Evolutionary conservation across 139 green algal species (phyloP).

Genomic region (Ostreobium quekettii): DNA sequence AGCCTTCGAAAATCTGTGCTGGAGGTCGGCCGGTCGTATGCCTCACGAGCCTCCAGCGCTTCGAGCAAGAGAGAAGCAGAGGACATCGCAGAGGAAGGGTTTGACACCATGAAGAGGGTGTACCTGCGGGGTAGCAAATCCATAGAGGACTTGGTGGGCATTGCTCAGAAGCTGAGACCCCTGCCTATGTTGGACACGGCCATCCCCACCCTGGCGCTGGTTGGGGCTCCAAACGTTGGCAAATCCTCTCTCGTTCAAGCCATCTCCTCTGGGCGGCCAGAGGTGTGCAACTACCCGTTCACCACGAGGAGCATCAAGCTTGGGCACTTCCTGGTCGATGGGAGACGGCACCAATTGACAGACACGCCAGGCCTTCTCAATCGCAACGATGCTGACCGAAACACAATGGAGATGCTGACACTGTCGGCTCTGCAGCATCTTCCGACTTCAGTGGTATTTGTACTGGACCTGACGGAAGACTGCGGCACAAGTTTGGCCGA

Average conservation of each 20-base stretch:
- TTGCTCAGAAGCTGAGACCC: conserved; percentile 58
- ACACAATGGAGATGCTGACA: conserved; percentile 92
- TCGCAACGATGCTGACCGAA: conserved; percentile 69
- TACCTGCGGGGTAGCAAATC: conserved; percentile 12
- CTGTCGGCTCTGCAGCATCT: conserved; percentile 81
- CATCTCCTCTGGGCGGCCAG: conserved; percentile 69
- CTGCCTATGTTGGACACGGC: conserved; percentile 78
- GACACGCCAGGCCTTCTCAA: conserved; percentile 91
- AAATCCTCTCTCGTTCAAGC: conserved; percentile 74
- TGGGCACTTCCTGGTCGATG: conserved; percentile 91
- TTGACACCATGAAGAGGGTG: conserved; percentile 12
- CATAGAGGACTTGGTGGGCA: conserved; percentile 14
- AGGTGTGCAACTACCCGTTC: conserved; percentile 97
- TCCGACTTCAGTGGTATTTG: conserved; percentile 78
- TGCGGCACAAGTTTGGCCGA: conserved; percentile 74
- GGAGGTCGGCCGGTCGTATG: conserved; percentile 50
- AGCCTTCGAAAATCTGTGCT: conserved; percentile 51
- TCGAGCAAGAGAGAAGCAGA: conserved; percentile 5
- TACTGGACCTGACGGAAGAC: conserved; percentile 82
- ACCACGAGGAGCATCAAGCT: conserved; percentile 94
- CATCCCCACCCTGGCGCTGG: conserved; percentile 68
- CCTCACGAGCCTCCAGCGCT: background rate
- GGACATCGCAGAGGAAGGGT: conserved; percentile 7
- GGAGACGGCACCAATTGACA: conserved; percentile 74
- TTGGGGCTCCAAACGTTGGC: conserved; percentile 63